phyloP scores from a whole-genome alignment of 805 yeast genomes.

The Wickerhamomyces pijperi region DNA sequence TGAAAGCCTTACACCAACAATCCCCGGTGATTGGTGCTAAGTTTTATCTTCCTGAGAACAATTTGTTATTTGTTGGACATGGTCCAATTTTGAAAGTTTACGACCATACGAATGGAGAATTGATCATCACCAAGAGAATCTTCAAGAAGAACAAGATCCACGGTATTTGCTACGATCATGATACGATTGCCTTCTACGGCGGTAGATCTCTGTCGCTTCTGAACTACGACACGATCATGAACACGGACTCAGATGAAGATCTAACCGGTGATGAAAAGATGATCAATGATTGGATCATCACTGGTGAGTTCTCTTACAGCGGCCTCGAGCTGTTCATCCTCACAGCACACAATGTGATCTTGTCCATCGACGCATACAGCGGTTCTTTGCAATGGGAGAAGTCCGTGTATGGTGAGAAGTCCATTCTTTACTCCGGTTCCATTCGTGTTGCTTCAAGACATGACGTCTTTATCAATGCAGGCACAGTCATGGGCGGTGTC shows the following conservation, averaged over 20 bases:
- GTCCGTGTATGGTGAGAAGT: slow-evolving; percentile 51
- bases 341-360: slow-evolving; percentile 71
- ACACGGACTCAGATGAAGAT: slow-evolving; percentile 6
- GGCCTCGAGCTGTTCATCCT: slow-evolving; percentile 36
- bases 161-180: slow-evolving; percentile 41
- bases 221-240: slow-evolving; percentile 20
- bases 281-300: slow-evolving; percentile 72
- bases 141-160: slow-evolving; percentile 76
- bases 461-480: slow-evolving; percentile 60
- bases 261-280: slow-evolving; percentile 30
- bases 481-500: slow-evolving; percentile 88
- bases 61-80: slow-evolving; percentile 46
- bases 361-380: slow-evolving; percentile 24
- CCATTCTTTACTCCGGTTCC: slow-evolving; percentile 82
- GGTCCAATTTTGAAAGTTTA: slow-evolving; percentile 59
- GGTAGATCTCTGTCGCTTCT: slow-evolving; percentile 53
- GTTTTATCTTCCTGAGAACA: slow-evolving; percentile 15
- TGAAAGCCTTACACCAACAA: not conserved
- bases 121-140: slow-evolving; percentile 30
- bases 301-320: slow-evolving; percentile 37
- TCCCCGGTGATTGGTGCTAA: slow-evolving; percentile 2
- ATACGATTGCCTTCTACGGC: slow-evolving; percentile 44
- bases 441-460: slow-evolving; percentile 34
- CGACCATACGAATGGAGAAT: slow-evolving; percentile 27
- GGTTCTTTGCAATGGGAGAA: slow-evolving; percentile 19